Evolutionary conservation across 495 filamentous ascomycete species (phyloP).

Genomic region (Penicillium lividum): DNA sequence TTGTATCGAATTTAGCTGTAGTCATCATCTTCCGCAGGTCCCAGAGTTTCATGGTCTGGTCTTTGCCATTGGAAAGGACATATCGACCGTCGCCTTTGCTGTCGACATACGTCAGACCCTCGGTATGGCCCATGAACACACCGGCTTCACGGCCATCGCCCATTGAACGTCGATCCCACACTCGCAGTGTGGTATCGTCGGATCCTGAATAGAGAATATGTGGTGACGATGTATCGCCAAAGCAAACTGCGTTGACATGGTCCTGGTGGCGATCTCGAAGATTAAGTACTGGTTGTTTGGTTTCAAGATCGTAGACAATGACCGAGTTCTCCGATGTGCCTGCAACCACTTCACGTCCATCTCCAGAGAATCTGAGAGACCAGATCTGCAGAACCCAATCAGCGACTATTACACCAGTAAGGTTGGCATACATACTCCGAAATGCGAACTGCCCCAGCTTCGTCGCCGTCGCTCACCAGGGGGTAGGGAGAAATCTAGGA

Average conservation of each 20-base stretch:
- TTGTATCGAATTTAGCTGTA: conserved; percentile 58
- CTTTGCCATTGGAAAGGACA: conserved; percentile 90
- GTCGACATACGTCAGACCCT: conserved; percentile 94
- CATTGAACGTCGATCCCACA: conserved; percentile 94
- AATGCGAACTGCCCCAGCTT: conserved; percentile 47
- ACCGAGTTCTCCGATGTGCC: conserved; percentile 78
- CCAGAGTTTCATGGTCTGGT: conserved; percentile 98
- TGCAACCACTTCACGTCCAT: conserved; percentile 88
- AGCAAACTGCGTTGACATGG: conserved; percentile 97
- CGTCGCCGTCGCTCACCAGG: conserved; percentile 36
- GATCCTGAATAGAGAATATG: conserved; percentile 97
- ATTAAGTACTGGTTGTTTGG: conserved; percentile 67
- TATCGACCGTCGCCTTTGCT: conserved; percentile 96
- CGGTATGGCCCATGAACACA: conserved; percentile 90
- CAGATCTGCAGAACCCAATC: conserved; percentile 60
- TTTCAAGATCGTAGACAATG: conserved; percentile 92
- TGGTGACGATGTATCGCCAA: conserved; percentile 83
- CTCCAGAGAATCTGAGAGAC: conserved; percentile 90
- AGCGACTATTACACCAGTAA: neutral
- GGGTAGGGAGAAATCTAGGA: conserved; percentile 69
- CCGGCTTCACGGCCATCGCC: conserved; percentile 84
- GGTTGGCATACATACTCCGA: conserved; percentile 44
- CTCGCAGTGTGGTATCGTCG: conserved; percentile 70
- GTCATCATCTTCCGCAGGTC: conserved; percentile 84
- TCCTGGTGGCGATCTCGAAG: conserved; percentile 72